Percentiles rank a stretch among this genome's conserved stretches.
Conservation (phyloP, 2,329 filamentous ascomycete genomes). For the Aspergillus sp. region DNA sequence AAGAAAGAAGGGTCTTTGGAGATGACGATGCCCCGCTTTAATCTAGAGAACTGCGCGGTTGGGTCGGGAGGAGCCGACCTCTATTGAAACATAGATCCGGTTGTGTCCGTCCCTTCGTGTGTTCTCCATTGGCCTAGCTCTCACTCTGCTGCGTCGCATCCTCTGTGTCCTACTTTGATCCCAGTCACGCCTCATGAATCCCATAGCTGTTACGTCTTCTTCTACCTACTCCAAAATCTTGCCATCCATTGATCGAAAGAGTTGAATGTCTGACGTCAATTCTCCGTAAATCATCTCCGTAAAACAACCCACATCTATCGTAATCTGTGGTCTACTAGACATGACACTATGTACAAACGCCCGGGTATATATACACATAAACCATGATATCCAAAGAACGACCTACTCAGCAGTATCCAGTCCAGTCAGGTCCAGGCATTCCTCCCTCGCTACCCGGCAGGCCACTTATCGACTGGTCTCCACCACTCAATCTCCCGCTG, state of each 20-base stretch:
- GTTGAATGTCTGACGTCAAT: not conserved
- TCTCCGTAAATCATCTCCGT: not conserved
- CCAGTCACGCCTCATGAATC: conserved; percentile 40
- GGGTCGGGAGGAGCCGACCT: not conserved
- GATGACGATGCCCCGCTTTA: not conserved
- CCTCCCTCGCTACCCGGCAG: conserved; percentile 9
- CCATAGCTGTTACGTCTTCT: conserved; percentile 24
- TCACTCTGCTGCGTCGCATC: conserved; percentile 20
- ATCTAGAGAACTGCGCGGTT: not conserved
- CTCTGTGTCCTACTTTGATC: conserved; percentile 30
- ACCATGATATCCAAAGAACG: not conserved
- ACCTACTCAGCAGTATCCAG: conserved; percentile 13
- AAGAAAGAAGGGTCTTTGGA: conserved; percentile 20
- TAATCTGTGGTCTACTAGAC: not conserved
- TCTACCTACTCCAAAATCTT: not conserved
- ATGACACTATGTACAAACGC: not conserved
- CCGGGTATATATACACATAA: not conserved
- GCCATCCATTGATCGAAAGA: not conserved
- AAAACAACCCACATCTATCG: not conserved
- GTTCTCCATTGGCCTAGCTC: conserved; percentile 11
- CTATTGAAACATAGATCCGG: not conserved
- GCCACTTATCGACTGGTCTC: conserved; percentile 3
- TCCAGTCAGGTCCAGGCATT: conserved; percentile 14
- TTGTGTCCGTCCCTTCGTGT: not conserved
- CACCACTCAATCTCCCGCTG: not conserved